phyloP scores from a whole-genome alignment of 2,329 filamentous ascomycete species.

The Emmonsia crescens region DNA sequence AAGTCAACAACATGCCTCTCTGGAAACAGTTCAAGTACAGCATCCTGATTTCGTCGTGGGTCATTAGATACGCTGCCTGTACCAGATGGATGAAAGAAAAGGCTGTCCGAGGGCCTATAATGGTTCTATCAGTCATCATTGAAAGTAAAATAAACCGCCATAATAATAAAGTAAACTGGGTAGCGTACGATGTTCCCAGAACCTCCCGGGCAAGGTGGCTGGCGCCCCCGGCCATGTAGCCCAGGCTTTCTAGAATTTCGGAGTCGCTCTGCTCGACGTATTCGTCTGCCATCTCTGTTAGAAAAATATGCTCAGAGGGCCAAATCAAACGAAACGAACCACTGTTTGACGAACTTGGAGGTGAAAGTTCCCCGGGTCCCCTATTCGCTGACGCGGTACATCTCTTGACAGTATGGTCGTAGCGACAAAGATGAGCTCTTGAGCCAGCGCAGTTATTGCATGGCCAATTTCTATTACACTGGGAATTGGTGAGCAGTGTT shows the following conservation, averaged over 20 bases:
- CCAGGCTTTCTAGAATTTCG: constrained; percentile 1
- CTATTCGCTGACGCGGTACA: not conserved
- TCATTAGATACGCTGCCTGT: not conserved
- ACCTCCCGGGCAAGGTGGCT: not conserved
- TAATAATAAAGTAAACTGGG: not conserved
- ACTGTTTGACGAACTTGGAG: not conserved
- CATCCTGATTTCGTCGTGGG: not conserved
- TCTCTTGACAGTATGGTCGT: constrained; percentile 1
- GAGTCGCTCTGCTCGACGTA: not conserved
- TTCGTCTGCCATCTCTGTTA: not conserved
- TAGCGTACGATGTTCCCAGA: not conserved
- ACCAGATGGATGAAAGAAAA: not conserved
- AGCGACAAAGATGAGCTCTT: constrained; percentile 4
- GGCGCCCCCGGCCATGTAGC: not conserved
- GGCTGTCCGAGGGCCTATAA: not conserved
- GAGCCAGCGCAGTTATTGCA: constrained; percentile 4
- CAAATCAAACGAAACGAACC: not conserved
- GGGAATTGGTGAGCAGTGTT: not conserved
- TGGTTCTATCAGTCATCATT: not conserved
- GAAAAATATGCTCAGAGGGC: no score
- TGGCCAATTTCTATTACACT: constrained; percentile 3
- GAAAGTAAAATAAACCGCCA: not conserved
- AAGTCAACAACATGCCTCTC: constrained; percentile 2
- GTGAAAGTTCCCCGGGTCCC: not conserved
- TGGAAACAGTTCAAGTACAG: not conserved